These are phyloP conservation scores for Staphylotrichum longicolle DNA, from an alignment of 495 filamentous ascomycete genomes.

Conservation along the genomic window DNA sequence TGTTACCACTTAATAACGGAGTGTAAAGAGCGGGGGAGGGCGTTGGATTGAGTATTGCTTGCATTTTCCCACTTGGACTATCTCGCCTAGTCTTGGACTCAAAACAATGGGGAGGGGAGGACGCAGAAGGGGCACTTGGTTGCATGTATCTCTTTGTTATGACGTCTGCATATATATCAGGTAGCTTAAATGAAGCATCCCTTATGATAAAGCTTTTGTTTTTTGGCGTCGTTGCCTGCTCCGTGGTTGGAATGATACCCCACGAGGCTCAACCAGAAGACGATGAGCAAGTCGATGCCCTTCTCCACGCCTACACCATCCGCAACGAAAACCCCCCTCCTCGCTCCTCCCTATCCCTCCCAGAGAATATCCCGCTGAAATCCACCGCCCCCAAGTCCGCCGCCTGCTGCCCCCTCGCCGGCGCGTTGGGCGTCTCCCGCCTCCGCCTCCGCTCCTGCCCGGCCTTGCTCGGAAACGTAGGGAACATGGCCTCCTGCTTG, in stretches of 20 bases:
- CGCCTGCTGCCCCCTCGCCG: slow-evolving; percentile 71
- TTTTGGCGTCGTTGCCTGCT: no score
- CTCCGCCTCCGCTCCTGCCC: slow-evolving; percentile 81
- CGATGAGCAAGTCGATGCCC: not conserved
- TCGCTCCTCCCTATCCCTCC: slow-evolving; percentile 66
- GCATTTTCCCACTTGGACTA: slow-evolving; percentile 10
- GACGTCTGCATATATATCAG: slow-evolving; percentile 36
- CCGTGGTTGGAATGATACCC: no score
- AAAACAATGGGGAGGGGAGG: slow-evolving; percentile 2
- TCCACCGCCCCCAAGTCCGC: slow-evolving; percentile 64
- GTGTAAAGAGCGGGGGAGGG: slow-evolving; percentile 12
- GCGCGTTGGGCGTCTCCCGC: slow-evolving; percentile 79
- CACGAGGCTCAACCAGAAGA: no score
- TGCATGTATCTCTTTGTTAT: slow-evolving; percentile 21
- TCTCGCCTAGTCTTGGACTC: not conserved
- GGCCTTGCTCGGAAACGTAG: slow-evolving; percentile 90
- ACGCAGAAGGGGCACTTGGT: not conserved
- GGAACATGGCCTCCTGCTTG: slow-evolving; percentile 83
- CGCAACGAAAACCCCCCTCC: slow-evolving; percentile 82
- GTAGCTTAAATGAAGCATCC: slow-evolving; percentile 28
- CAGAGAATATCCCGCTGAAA: slow-evolving; percentile 75
- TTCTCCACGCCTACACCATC: slow-evolving; percentile 46
- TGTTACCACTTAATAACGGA: not conserved
- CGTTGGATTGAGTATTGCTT: slow-evolving; percentile 10
- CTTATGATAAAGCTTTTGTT: not conserved